Evolutionary conservation across 305 asterid genomes (phyloP).

Genomic region (Fraxinus nigra): DNA sequence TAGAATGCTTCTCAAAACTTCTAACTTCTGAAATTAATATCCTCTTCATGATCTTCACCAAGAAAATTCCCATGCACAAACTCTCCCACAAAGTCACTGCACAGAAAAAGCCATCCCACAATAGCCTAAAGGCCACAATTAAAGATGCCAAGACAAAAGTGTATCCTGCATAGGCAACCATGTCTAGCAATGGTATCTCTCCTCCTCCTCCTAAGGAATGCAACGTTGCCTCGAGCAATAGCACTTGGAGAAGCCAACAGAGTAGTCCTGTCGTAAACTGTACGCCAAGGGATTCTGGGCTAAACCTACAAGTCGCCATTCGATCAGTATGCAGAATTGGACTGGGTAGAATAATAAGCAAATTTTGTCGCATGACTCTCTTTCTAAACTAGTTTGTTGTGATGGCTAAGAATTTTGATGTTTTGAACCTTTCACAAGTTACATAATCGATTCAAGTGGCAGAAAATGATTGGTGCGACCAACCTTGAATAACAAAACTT

Average conservation of each 20-base stretch:
- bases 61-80: constrained; percentile 51
- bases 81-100: constrained; percentile 40
- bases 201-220: constrained; percentile 52
- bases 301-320: constrained; percentile 34
- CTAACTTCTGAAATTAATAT: constrained; percentile 43
- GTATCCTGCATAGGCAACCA: constrained; percentile 54
- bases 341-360: not conserved
- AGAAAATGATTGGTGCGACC: not conserved
- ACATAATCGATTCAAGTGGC: not conserved
- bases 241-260: constrained; percentile 52
- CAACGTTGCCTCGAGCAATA: constrained; percentile 39
- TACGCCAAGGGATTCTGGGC: constrained; percentile 49
- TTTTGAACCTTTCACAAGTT: not conserved
- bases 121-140: constrained; percentile 32
- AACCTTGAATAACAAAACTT: not conserved
- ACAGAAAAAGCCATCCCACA: constrained; percentile 30
- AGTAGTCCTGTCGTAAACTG: constrained; percentile 44
- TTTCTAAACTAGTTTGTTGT: not conserved
- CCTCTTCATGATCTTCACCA: constrained; percentile 61
- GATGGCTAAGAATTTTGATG: not conserved
- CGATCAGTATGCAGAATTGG: not conserved
- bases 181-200: constrained; percentile 50
- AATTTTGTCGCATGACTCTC: not conserved
- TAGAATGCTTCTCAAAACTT: constrained; percentile 37
- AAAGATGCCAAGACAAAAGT: constrained; percentile 38